Conservation (phyloP, 208 protist species). For the Tetramitus jugosus region DNA sequence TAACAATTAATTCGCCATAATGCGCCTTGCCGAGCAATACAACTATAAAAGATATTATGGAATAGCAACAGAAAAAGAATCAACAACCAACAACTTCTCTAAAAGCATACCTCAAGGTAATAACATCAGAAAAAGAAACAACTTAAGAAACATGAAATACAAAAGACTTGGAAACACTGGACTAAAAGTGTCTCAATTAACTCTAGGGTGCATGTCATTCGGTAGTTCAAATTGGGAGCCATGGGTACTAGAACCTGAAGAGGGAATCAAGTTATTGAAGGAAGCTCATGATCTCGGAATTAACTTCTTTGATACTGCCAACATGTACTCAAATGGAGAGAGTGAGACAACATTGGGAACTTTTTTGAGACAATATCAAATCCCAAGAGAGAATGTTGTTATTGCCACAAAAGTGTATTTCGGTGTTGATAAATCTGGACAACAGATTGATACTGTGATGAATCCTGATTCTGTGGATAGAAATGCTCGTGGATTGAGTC, state of each 20-base stretch:
- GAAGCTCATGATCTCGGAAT: not conserved
- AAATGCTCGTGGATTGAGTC: not conserved
- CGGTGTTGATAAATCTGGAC: not conserved
- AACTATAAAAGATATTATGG: too few relatives aligned
- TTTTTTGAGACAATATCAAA: not conserved
- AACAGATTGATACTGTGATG: not conserved
- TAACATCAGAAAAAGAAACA: not conserved
- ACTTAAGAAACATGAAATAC: not conserved
- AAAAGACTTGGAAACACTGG: not conserved
- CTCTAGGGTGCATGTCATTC: not conserved
- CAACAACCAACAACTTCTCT: too few relatives aligned
- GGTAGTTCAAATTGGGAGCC: not conserved
- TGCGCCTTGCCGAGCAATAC: too few relatives aligned
- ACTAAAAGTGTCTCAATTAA: not conserved
- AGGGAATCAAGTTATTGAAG: not conserved
- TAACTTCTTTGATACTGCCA: slow-evolving; percentile 7
- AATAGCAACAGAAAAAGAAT: too few relatives aligned
- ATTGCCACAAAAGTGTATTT: slow-evolving; percentile 1
- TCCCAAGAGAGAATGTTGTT: too few relatives aligned
- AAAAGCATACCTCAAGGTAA: too few relatives aligned
- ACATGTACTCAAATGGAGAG: not conserved
- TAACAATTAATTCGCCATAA: too few relatives aligned
- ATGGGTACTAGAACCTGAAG: not conserved
- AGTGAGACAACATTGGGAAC: not conserved
- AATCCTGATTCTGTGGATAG: too few relatives aligned